Evolutionary conservation across 2,329 filamentous ascomycete species (phyloP), one percentile per base, ranked within the genome.

Genomic region (Claviceps lovelessii): DNA sequence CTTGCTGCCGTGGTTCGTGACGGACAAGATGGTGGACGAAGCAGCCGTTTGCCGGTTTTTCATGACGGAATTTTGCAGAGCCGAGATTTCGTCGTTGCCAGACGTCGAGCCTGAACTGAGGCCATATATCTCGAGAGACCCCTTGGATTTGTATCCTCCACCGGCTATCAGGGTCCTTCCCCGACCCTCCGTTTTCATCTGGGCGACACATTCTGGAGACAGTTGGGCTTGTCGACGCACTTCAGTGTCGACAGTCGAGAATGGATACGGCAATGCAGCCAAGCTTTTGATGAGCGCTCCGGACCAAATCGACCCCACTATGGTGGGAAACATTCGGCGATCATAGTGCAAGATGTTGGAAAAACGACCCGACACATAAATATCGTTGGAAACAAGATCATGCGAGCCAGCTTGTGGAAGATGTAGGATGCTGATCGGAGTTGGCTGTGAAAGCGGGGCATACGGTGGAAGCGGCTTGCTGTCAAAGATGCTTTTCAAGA

Each of bases 61-160:
- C 66, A 84, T 81, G 13, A 72, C 70, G 28, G 76, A 77, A 52
- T 75, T 73, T 49, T 74, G 71, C 49, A 61, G 55, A 52, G 62
- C 58, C 53, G 52, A 59, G 55, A 54, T 61, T 55, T 57, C 66
- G 42, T 52, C 44, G 13, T n/a, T 41, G 31, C 44, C 65, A 58
- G 62, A 58, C n/a, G 62, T 60, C 28, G 58, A 62, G 56, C 54
- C 63, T 47, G 60, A 65, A 46, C 60, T 69, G 29, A 88, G 70
- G 15, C 83, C 82, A 67, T 95, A 95, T n/a, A 95, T 72, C 64
- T 97, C 91, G 2, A 97, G 73, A 0, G 86, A 90, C 0, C 91
- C 91, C 67, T 93, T 90, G 37, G 86, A 88, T 61, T 93, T 94
- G 72, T 96, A 96, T 65, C 91, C 88, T 5, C 90, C 91, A 44